Evolutionary conservation across 768 basidiomycete genomes (phyloP).

Genomic region (Filobasidium wieringae): DNA sequence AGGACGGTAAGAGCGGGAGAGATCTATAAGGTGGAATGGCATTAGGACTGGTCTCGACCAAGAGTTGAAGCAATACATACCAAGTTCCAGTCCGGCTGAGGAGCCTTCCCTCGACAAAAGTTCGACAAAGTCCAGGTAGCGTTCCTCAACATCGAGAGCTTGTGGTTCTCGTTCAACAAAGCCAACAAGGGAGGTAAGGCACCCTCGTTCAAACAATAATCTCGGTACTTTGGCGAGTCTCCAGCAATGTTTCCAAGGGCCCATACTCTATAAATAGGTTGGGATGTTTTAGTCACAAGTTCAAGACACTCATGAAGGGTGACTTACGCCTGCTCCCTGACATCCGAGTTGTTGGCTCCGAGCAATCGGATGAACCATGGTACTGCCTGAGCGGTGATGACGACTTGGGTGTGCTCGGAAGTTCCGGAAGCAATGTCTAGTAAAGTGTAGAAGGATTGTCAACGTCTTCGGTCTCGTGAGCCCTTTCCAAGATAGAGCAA

Average conservation of each 20-base stretch:
- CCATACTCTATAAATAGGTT: slow-evolving; percentile 56
- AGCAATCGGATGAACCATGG: slow-evolving; percentile 95
- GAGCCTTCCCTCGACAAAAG: slow-evolving; percentile 95
- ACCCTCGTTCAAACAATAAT: slow-evolving; percentile 87
- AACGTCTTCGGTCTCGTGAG: background rate
- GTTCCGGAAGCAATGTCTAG: slow-evolving; percentile 87
- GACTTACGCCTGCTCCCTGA: slow-evolving; percentile 77
- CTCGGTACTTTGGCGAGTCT: slow-evolving; percentile 92
- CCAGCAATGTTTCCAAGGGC: slow-evolving; percentile 98
- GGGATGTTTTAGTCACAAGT: slow-evolving; percentile 1
- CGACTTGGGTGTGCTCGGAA: slow-evolving; percentile 94
- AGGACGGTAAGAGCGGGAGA: slow-evolving; percentile 92
- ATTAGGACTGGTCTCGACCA: background rate
- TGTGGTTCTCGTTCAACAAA: slow-evolving; percentile 83
- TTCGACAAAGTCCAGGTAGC: slow-evolving; percentile 99
- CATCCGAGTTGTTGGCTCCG: slow-evolving; percentile 85
- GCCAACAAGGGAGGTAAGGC: slow-evolving; percentile 84
- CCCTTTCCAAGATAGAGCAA: background rate
- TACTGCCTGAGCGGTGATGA: slow-evolving; percentile 86
- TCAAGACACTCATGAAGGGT: background rate
- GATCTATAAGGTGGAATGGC: no score
- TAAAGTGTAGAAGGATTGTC: background rate
- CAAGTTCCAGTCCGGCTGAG: slow-evolving; percentile 95
- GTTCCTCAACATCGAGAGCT: slow-evolving; percentile 90
- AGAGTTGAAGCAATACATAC: no score